Evolutionary conservation across 2,329 filamentous ascomycete genomes (phyloP).

Genomic region (Pseudofabraea citricarpa): DNA sequence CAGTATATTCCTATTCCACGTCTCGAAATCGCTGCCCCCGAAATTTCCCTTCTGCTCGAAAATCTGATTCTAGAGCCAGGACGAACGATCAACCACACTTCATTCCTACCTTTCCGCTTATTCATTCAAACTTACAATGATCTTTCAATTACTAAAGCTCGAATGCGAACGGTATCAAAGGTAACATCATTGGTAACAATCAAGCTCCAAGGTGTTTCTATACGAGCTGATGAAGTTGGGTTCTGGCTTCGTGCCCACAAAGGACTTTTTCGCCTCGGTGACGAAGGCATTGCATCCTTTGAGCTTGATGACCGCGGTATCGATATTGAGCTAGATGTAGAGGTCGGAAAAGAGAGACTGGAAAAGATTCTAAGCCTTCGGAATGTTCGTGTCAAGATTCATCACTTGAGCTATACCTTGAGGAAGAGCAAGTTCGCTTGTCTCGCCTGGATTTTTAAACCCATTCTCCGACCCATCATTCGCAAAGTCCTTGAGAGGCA

Average conservation of each 20-base stretch:
- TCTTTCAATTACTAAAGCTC: constrained; percentile 76
- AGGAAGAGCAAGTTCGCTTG: constrained; percentile 71
- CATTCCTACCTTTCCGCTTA: constrained; percentile 82
- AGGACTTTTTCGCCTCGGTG: constrained; percentile 68
- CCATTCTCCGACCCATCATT: constrained; percentile 74
- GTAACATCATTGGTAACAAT: constrained; percentile 70
- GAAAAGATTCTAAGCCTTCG: constrained; percentile 79
- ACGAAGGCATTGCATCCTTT: constrained; percentile 83
- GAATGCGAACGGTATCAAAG: constrained; percentile 57
- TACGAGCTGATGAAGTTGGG: constrained; percentile 81
- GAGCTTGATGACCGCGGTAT: constrained; percentile 81
- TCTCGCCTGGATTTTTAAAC: constrained; percentile 79
- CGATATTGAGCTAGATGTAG: constrained; percentile 79
- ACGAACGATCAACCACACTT: constrained; percentile 74
- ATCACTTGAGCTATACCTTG: constrained; percentile 79
- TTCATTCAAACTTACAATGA: constrained; percentile 82
- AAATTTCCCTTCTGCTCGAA: constrained; percentile 80
- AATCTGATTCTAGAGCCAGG: constrained; percentile 90
- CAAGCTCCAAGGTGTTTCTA: constrained; percentile 75
- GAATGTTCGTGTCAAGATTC: constrained; percentile 73
- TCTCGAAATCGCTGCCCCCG: constrained; percentile 78
- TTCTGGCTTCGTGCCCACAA: constrained; percentile 83
- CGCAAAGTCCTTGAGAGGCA: constrained; percentile 75
- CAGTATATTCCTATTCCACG: constrained; percentile 89
- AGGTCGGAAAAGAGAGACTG: constrained; percentile 70